Evolutionary conservation across 169 alveolate genomes (phyloP), one percentile per base, ranked within the genome.

Genomic region (Plasmodium coatneyi): DNA sequence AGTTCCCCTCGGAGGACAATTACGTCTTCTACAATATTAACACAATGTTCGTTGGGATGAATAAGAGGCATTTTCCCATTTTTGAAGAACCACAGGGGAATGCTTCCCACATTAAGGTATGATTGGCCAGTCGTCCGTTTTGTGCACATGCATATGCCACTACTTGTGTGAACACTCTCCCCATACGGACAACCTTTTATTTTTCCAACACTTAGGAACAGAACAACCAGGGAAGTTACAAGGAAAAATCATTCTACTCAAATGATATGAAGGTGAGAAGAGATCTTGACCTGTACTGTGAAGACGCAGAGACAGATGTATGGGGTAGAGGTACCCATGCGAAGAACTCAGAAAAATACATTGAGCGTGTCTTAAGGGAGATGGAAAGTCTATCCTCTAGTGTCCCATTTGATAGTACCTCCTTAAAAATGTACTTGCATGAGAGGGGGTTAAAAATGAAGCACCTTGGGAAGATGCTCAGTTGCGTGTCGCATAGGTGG

Each of bases 351-450:
- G 93, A 86, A 30, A 56, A 74, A 43, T 36, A 86, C 41, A 25
- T 86, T 32, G 46, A 84, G 6, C 56, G 54, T n/a, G 71, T 54
- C 5, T 83, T 86, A 12, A 72, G 78, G 39, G 93, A 86, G 16
- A n/a, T 86, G 1, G 93, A 86, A n/a, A 86, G 28, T 1, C 19
- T 86, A 12, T 78, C 78, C n/a, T 86, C 49, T 2, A 25, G 22
- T 30, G 86, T 86, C n/a, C 93, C 93, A 14, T 86, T 74, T 76
- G 93, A 86, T 86, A 72, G 86, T 12, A 30, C 76, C 19, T 86
- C 93, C 1, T 41, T 86, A 49, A 86, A 86, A 76, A 86, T 54
- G 79, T 70, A 30, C 52, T 34, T 86, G 41, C 93, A 86, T 25
- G 80, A 80, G 52, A 74, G 80, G 28, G 93, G 93, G 39, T 9